phyloP scores from a whole-genome alignment of 164 flowering plant species.

The Saururus chinensis region DNA sequence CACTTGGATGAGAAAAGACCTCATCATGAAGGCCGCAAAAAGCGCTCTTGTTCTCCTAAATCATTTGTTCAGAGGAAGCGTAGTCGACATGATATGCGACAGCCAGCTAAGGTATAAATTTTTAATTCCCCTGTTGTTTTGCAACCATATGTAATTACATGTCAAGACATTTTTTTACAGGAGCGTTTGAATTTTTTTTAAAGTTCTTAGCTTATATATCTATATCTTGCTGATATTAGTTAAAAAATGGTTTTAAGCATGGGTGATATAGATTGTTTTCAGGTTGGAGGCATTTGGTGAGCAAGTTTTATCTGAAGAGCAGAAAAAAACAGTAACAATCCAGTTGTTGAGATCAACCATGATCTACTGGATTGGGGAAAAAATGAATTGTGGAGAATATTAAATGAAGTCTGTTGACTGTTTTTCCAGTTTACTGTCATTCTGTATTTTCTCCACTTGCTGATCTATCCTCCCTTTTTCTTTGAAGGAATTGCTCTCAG shows the following conservation, averaged over 20 bases:
- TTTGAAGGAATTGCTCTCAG: slow-evolving; percentile 37
- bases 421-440: neutral
- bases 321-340: no score
- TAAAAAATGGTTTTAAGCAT: no score
- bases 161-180: neutral
- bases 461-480: slow-evolving; percentile 10
- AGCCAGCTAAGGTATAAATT: slow-evolving; percentile 30
- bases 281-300: neutral
- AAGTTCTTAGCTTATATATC: neutral
- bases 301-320: neutral
- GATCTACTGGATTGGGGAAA: no score
- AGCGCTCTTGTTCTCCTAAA: slow-evolving; percentile 39
- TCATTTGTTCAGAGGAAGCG: slow-evolving; percentile 34
- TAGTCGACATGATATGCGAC: slow-evolving; percentile 35
- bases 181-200: neutral
- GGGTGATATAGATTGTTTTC: neutral
- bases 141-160: no score
- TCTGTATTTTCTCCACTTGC: neutral
- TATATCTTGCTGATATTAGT: no score
- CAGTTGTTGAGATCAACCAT: neutral
- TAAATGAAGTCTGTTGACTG: no score
- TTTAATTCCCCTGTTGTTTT: no score
- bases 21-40: slow-evolving; percentile 17
- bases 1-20: slow-evolving; percentile 25
- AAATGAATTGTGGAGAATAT: no score